Conservation (phyloP, 257 asterid species). For the Ligustrum vulgare region DNA sequence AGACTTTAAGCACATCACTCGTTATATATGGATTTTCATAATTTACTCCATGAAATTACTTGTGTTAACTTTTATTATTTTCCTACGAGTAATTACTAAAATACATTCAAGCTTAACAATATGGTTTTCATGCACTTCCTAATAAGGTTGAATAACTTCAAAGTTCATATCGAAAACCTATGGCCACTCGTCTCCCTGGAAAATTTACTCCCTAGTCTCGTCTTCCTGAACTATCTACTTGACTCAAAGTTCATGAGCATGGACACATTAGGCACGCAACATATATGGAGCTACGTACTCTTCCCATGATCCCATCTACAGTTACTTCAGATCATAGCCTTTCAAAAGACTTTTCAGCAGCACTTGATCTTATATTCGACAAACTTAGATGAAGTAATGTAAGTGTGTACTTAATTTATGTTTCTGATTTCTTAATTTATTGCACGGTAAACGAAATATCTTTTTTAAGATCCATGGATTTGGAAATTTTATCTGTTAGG, state of each 20-base stretch:
- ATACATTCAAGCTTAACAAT: neutral
- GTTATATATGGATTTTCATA: neutral
- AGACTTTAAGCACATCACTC: too few relatives aligned
- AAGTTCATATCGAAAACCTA: neutral
- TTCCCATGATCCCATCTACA: neutral
- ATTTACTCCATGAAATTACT: neutral
- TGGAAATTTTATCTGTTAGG: neutral
- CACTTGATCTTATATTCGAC: too few relatives aligned
- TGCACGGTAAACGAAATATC: neutral
- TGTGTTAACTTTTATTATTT: neutral
- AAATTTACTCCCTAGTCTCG: neutral
- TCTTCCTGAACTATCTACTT: neutral
- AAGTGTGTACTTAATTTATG: neutral
- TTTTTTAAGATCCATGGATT: neutral
- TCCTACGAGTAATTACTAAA: neutral
- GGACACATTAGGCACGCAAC: neutral
- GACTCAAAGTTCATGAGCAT: neutral
- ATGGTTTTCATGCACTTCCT: neutral
- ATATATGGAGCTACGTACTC: neutral
- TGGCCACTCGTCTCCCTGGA: neutral
- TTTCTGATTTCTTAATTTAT: neutral
- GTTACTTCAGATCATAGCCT: slow-evolving; percentile 1
- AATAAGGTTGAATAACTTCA: neutral
- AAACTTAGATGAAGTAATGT: neutral
- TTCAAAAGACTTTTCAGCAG: neutral